phyloP scores from a whole-genome alignment of 495 filamentous ascomycete species.

The Neohortaea acidophila region DNA sequence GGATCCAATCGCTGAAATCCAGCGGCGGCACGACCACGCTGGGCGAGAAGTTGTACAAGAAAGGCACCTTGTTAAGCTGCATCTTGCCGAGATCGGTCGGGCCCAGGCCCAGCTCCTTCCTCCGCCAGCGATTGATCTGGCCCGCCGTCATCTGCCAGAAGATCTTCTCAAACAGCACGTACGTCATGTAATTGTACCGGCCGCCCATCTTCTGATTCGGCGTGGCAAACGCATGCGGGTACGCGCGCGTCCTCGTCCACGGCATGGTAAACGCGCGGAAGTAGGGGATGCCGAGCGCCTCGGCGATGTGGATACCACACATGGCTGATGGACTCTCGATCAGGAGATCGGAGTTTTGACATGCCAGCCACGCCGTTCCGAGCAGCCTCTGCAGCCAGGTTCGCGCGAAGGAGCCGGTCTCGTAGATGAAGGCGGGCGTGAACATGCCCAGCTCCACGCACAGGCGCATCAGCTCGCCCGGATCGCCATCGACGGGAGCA shows the following conservation, averaged over 20 bases:
- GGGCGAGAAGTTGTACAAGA: conserved; percentile 93
- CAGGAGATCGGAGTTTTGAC: conserved; percentile 74
- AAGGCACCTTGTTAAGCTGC: conserved; percentile 91
- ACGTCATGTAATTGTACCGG: conserved; percentile 85
- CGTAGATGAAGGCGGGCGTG: conserved; percentile 74
- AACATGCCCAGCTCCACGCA: conserved; percentile 98
- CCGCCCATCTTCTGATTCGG: conserved; percentile 88
- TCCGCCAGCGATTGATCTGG: conserved; percentile 88
- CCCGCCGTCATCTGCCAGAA: conserved; percentile 90
- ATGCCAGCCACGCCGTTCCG: conserved; percentile 67
- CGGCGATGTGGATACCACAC: conserved; percentile 97
- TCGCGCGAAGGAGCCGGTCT: conserved; percentile 78
- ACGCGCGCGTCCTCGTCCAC: conserved; percentile 89
- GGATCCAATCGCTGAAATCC: conserved; percentile 95
- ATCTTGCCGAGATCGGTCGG: conserved; percentile 77
- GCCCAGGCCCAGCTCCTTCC: conserved; percentile 59
- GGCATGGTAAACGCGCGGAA: conserved; percentile 98
- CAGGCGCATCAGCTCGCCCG: conserved; percentile 83
- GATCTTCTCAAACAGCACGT: conserved; percentile 91
- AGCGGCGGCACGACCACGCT: conserved; percentile 81
- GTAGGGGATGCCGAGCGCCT: conserved; percentile 84
- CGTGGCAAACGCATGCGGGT: conserved; percentile 95
- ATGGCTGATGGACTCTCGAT: conserved; percentile 96
- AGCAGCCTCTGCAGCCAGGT: conserved; percentile 87
- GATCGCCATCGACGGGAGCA: conserved; percentile 73